Evolutionary conservation across 257 asterid genomes (phyloP).

Genomic region (Salvia rosmarinus): DNA sequence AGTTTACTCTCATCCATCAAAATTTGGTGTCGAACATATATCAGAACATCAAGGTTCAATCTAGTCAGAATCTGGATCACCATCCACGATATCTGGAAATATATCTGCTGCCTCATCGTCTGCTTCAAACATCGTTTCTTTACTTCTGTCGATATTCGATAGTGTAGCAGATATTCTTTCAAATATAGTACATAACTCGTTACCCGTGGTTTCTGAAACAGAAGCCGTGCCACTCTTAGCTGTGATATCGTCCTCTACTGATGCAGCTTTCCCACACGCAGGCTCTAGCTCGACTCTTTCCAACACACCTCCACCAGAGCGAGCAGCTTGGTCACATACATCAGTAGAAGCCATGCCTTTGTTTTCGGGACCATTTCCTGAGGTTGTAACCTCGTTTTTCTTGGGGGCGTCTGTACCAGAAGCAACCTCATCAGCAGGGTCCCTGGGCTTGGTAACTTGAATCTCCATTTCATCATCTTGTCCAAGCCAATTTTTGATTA

Average conservation of each 20-base stretch:
- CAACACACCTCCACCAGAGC: constrained; percentile 14
- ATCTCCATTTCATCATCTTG: constrained; percentile 49
- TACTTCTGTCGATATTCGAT: background rate
- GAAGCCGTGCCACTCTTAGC: constrained; percentile 29
- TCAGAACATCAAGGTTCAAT: background rate
- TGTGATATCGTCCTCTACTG: constrained; percentile 24
- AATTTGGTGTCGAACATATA: constrained; percentile 22
- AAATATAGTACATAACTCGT: constrained; percentile 23
- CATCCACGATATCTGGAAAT: constrained; percentile 73
- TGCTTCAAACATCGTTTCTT: constrained; percentile 30
- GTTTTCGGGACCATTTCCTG: constrained; percentile 33
- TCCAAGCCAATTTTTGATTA: constrained; percentile 56
- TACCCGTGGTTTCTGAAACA: constrained; percentile 25
- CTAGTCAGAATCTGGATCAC: constrained; percentile 78
- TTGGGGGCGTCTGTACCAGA: constrained; percentile 8
- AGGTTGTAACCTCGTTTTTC: constrained; percentile 15
- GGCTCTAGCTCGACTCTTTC: constrained; percentile 30
- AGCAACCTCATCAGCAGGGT: no score
- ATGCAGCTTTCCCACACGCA: constrained; percentile 21
- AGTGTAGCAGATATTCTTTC: constrained; percentile 41
- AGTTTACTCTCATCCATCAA: constrained; percentile 15
- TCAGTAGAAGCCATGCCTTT: constrained; percentile 32
- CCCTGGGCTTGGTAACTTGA: constrained; percentile 31
- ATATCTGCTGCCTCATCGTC: constrained; percentile 48
- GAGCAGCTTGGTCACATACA: constrained; percentile 41